Percentiles rank a stretch among this genome's conserved stretches.
These are phyloP conservation scores for Psilocybe azurescens DNA, from an alignment of 768 basidiomycete species.

Conservation along the genomic window DNA sequence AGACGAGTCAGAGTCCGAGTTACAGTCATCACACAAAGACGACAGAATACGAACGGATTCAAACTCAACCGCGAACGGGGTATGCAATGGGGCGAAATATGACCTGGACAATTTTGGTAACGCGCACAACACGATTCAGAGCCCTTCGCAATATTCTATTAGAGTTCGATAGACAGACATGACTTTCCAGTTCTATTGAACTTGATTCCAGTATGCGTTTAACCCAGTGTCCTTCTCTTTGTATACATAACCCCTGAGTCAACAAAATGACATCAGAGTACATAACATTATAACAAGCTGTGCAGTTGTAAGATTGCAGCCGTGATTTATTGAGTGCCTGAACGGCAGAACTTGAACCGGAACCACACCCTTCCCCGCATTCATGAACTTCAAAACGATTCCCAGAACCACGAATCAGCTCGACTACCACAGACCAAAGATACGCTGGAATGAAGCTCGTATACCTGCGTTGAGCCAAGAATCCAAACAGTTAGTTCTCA, in stretches of 20 bases:
- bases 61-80: background rate
- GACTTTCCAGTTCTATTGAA: background rate
- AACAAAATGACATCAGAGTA: background rate
- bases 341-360: background rate
- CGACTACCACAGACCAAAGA: constrained; percentile 52
- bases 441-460: constrained; percentile 41
- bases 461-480: constrained; percentile 57
- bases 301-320: background rate
- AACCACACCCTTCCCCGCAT: background rate
- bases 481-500: constrained; percentile 47
- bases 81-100: background rate
- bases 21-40: too few species aligned
- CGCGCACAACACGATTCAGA: background rate
- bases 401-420: constrained; percentile 43
- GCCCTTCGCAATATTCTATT: background rate
- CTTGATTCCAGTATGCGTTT: too few species aligned
- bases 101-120: background rate
- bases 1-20: too few species aligned
- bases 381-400: constrained; percentile 17
- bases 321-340: background rate
- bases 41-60: background rate
- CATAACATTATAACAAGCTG: background rate
- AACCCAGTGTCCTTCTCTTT: too few species aligned
- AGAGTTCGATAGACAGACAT: background rate
- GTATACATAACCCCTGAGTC: background rate